These are phyloP conservation scores for Selaginella tamariscina DNA, from an alignment of 75 land plant genomes.

Conservation along the genomic window DNA sequence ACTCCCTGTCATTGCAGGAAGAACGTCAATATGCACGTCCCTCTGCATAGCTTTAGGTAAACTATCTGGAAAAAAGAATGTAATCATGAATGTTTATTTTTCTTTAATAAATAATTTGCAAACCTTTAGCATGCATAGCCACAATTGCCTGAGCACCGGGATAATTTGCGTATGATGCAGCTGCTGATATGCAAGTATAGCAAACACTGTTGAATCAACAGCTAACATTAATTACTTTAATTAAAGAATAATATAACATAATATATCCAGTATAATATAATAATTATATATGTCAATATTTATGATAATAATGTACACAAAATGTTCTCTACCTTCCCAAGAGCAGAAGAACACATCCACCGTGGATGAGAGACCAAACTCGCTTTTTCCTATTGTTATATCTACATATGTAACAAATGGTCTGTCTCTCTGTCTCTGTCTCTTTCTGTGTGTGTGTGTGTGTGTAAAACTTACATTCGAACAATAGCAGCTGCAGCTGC, in stretches of 20 bases:
- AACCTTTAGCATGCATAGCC: slow-evolving; percentile 54
- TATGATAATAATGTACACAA: neutral
- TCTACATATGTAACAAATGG: slow-evolving; percentile 25
- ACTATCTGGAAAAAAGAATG: neutral
- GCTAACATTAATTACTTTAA: too few relatives aligned
- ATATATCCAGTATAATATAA: too few relatives aligned
- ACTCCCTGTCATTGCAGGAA: slow-evolving; percentile 96
- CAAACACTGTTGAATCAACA: neutral
- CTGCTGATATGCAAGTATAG: slow-evolving; percentile 23
- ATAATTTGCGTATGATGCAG: slow-evolving; percentile 90
- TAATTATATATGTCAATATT: neutral
- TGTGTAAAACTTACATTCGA: slow-evolving; percentile 52
- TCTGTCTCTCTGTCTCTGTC: too few relatives aligned
- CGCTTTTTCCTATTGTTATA: slow-evolving; percentile 71
- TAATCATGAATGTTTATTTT: neutral
- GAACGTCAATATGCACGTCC: slow-evolving; percentile 74
- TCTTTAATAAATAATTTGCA: neutral
- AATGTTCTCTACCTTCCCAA: slow-evolving; percentile 14
- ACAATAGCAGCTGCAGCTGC: slow-evolving; percentile 73
- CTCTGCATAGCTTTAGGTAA: slow-evolving; percentile 1
- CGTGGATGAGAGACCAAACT: slow-evolving; percentile 34
- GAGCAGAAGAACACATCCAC: slow-evolving; percentile 7
- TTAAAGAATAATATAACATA: too few relatives aligned
- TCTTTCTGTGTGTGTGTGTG: too few relatives aligned
- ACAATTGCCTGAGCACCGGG: slow-evolving; percentile 78